phyloP scores from a whole-genome alignment of 2,329 filamentous ascomycete genomes.

The Cladobotryum protrusum region DNA sequence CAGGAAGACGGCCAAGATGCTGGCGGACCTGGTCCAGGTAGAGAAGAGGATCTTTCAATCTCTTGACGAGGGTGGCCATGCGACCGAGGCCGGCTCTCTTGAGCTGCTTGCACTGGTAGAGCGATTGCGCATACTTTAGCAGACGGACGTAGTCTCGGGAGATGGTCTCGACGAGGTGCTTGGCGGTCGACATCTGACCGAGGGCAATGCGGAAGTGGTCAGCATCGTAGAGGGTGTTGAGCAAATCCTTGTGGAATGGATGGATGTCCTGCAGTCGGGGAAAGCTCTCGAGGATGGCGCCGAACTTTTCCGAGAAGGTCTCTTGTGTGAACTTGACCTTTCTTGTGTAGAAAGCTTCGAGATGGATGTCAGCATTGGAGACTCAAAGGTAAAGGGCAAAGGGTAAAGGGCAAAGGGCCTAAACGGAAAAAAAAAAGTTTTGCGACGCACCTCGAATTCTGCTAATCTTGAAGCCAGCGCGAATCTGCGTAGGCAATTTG shows the following conservation, averaged over 20 bases:
- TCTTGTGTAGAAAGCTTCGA: slow-evolving; percentile 79
- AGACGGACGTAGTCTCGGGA: slow-evolving; percentile 93
- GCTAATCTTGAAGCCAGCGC: slow-evolving; percentile 88
- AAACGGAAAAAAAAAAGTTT: neutral
- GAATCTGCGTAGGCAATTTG: slow-evolving; percentile 89
- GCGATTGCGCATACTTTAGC: slow-evolving; percentile 83
- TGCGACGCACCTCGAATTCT: slow-evolving; percentile 62
- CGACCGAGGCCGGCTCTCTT: slow-evolving; percentile 93
- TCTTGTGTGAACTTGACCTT: slow-evolving; percentile 99
- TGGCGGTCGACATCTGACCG: slow-evolving; percentile 91
- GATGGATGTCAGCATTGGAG: neutral
- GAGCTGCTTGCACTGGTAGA: slow-evolving; percentile 98
- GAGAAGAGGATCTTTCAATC: slow-evolving; percentile 86
- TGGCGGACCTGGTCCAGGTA: slow-evolving; percentile 91
- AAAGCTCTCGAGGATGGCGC: slow-evolving; percentile 85
- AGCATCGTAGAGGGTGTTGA: slow-evolving; percentile 98
- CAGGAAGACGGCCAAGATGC: slow-evolving; percentile 91
- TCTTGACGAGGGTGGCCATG: slow-evolving; percentile 95
- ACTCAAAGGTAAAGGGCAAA: too few relatives aligned
- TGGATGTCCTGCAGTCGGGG: slow-evolving; percentile 91
- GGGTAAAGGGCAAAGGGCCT: too few relatives aligned
- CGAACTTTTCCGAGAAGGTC: slow-evolving; percentile 92
- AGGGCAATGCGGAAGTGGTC: slow-evolving; percentile 97
- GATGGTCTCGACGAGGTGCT: slow-evolving; percentile 94
- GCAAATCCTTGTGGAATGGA: slow-evolving; percentile 74